Evolutionary conservation across 1,284 basidiomycete species (phyloP).

Genomic region (Marasmius sp.): DNA sequence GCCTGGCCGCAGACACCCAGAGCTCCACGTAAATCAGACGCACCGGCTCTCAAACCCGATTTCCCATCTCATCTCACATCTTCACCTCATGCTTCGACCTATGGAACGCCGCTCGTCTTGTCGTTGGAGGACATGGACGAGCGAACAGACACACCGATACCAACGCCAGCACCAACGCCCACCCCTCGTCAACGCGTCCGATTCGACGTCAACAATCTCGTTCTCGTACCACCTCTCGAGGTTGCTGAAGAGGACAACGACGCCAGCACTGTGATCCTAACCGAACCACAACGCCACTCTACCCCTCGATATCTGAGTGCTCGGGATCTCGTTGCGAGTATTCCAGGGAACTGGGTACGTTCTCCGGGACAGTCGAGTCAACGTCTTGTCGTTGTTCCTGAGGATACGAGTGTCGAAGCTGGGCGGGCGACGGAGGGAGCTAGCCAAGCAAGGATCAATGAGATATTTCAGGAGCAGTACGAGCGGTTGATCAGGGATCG

Average conservation of each 20-base stretch:
- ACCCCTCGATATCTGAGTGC: not conserved
- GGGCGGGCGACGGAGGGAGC: not conserved
- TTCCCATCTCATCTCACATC: not conserved
- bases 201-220: not conserved
- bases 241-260: not conserved
- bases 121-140: not conserved
- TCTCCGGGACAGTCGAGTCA: not conserved
- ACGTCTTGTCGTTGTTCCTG: not conserved
- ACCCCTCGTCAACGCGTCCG: not conserved
- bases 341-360: not conserved
- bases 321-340: not conserved
- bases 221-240: not conserved
- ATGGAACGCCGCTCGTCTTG: too few species aligned
- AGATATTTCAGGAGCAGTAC: not conserved
- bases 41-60: not conserved
- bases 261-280: not conserved
- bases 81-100: not conserved
- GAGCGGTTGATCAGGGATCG: not conserved
- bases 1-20: not conserved
- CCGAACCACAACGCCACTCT: not conserved
- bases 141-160: not conserved
- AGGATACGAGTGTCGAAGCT: not conserved
- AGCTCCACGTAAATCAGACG: not conserved
- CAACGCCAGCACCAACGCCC: not conserved
- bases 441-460: not conserved